Evolutionary conservation across 306 rosid genomes (phyloP).

Genomic region (Fragaria ananassa): DNA sequence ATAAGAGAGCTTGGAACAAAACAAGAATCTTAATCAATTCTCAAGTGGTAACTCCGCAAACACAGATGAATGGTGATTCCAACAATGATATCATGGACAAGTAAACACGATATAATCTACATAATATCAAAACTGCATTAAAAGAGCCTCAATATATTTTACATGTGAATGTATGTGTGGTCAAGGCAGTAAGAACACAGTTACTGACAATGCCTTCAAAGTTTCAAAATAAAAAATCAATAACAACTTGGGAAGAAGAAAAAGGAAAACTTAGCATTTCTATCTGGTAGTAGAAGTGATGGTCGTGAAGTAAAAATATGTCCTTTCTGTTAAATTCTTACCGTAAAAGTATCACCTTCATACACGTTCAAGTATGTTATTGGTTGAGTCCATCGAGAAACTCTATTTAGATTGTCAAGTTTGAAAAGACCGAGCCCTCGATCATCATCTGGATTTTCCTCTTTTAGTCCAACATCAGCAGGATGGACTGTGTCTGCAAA

Average conservation of each 20-base stretch:
- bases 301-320: slow-evolving; percentile 49
- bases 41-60: no score
- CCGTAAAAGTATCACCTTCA: slow-evolving; percentile 74
- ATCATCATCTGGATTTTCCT: slow-evolving; percentile 69
- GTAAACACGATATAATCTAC: background rate
- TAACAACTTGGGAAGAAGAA: background rate
- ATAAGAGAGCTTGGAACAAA: background rate
- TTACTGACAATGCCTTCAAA: background rate
- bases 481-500: slow-evolving; percentile 59
- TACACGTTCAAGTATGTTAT: slow-evolving; percentile 69
- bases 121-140: background rate
- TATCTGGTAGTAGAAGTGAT: background rate
- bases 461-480: slow-evolving; percentile 73
- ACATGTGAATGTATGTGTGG: background rate
- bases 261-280: background rate
- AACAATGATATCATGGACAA: background rate
- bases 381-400: slow-evolving; percentile 86
- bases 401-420: slow-evolving; percentile 47
- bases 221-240: background rate
- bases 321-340: slow-evolving; percentile 12
- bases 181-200: background rate
- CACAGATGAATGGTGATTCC: background rate
- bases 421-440: slow-evolving; percentile 79
- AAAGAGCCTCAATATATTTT: background rate
- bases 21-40: background rate